phyloP scores from a whole-genome alignment of 169 alveolate genomes.

The Cyclospora cayetanensis region DNA sequence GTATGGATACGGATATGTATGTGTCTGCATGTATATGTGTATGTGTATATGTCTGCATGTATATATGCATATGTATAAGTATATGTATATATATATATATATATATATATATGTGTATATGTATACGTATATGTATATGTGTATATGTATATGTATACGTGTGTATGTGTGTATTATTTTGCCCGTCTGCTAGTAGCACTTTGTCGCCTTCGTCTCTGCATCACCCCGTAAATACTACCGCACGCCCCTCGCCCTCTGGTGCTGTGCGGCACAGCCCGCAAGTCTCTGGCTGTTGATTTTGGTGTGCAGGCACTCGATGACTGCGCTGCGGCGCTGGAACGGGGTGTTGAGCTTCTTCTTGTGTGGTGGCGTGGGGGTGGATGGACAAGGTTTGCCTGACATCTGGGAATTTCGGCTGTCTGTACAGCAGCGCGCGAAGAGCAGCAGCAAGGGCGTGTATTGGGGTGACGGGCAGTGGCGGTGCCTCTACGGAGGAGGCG shows the following conservation, averaged over 20 bases:
- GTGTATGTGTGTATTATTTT: too few species aligned
- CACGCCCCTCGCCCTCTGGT: too few species aligned
- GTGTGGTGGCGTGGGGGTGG: background rate
- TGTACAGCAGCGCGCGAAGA: background rate
- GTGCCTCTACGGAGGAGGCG: background rate
- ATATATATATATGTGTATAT: background rate
- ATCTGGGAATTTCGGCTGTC: conserved; percentile 8
- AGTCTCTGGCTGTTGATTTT: too few species aligned
- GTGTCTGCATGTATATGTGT: background rate
- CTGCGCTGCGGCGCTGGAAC: conserved; percentile 16
- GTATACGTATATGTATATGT: background rate
- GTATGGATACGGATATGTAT: too few species aligned
- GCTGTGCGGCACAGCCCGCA: too few species aligned
- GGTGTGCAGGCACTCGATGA: background rate
- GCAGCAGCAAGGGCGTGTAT: conserved; percentile 17
- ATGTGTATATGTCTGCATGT: background rate
- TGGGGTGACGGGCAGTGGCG: background rate
- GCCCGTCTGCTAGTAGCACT: too few species aligned
- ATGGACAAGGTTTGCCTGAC: background rate
- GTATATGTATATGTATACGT: too few species aligned
- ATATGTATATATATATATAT: too few species aligned
- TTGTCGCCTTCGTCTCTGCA: too few species aligned
- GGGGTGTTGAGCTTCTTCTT: background rate
- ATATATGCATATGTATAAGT: background rate
- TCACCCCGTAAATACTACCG: too few species aligned